phyloP scores from a whole-genome alignment of 345 rosid species.

The Eucalyptus tenuipes region DNA sequence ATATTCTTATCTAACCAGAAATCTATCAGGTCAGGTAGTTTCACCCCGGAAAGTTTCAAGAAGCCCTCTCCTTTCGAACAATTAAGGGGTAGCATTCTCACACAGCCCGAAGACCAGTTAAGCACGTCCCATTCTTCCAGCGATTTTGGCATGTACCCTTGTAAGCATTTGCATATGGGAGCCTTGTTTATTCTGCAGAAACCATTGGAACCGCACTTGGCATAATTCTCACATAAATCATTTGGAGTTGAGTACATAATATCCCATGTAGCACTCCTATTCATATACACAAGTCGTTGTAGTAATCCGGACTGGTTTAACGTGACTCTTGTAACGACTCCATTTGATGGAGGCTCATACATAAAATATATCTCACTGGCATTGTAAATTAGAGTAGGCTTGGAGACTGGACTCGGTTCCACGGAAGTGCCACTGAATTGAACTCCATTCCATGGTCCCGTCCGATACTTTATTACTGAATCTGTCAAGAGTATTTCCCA shows the following conservation, averaged over 20 bases:
- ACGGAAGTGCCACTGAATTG: constrained; percentile 3
- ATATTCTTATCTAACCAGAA: not conserved
- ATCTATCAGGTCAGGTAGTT: not conserved
- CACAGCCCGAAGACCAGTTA: constrained; percentile 7
- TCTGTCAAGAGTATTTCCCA: not conserved
- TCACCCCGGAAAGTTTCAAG: not conserved
- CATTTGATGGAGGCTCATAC: not conserved
- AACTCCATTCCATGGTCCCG: constrained; percentile 26
- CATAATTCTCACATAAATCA: not conserved
- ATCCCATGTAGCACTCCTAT: not conserved
- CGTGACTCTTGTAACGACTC: not conserved
- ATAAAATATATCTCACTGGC: constrained; percentile 4
- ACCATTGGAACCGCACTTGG: not conserved
- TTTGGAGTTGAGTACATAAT: not conserved
- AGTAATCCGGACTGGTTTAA: not conserved
- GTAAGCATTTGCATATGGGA: constrained; percentile 7
- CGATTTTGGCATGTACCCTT: constrained; percentile 20
- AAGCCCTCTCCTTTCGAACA: constrained; percentile 3
- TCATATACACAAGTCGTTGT: not conserved
- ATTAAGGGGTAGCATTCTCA: not conserved
- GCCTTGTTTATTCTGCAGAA: not conserved
- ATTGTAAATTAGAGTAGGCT: not conserved
- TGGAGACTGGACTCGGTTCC: not conserved
- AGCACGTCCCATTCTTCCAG: constrained; percentile 9
- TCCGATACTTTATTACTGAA: not conserved